A percentile compares a stretch with the other conserved stretches of the same genome.
Evolutionary conservation across 139 green algal genomes (phyloP).

Genomic region (Micractinium sp.): DNA sequence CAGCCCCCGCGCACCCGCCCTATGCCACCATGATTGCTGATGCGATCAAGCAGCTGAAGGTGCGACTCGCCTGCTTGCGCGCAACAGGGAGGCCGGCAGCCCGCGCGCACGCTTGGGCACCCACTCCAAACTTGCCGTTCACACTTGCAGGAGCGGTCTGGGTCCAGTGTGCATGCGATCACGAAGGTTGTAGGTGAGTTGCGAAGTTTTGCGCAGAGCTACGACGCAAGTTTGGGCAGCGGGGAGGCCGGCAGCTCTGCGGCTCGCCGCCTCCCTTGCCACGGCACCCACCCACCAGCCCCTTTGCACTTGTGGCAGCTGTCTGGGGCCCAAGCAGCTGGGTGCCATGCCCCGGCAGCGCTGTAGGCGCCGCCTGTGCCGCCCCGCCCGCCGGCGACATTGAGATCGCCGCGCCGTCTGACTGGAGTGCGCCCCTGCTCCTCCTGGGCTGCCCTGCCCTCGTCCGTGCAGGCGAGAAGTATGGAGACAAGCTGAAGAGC

Average conservation of each 20-base stretch:
- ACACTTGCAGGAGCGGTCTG: conserved; percentile 40
- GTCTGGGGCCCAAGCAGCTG: too few relatives aligned
- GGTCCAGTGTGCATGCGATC: conserved; percentile 48
- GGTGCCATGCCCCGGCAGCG: too few relatives aligned
- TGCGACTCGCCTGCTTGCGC: too few relatives aligned
- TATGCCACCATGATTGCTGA: conserved; percentile 63
- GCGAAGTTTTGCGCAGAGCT: too few relatives aligned
- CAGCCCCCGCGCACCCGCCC: conserved; percentile 38
- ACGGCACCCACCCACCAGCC: background rate
- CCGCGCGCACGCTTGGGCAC: too few relatives aligned
- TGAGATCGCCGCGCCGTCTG: background rate
- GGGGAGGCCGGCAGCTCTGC: background rate
- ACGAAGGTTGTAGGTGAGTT: conserved; percentile 44
- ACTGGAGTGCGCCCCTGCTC: background rate
- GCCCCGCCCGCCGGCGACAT: background rate
- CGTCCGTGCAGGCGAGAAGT: conserved; percentile 53
- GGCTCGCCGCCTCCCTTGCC: background rate
- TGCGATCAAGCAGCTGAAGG: conserved; percentile 46
- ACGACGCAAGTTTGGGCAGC: too few relatives aligned
- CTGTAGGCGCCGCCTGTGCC: background rate
- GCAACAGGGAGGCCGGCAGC: too few relatives aligned
- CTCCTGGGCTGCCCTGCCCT: conserved; percentile 24
- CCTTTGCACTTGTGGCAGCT: background rate
- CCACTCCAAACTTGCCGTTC: too few relatives aligned
- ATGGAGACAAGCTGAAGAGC: conserved; percentile 45